These are phyloP conservation scores for Panus rudis DNA, from an alignment of 768 basidiomycete species.

Conservation along the genomic window DNA sequence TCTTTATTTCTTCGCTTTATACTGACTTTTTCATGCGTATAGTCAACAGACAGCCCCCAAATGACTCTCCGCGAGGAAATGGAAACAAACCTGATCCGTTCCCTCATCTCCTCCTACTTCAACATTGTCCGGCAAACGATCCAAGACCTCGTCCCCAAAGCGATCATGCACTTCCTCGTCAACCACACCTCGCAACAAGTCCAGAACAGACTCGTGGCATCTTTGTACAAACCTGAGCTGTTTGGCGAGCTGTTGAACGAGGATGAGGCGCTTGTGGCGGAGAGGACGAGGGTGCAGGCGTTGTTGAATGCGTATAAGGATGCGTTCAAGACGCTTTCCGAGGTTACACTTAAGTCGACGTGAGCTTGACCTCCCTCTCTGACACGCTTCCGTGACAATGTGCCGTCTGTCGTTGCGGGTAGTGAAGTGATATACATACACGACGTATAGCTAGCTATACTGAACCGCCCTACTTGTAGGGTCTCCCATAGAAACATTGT, in stretches of 20 bases:
- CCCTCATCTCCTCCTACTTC: conserved; percentile 94
- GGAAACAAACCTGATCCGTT: conserved; percentile 92
- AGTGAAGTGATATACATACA: too few species aligned
- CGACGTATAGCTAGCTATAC: too few species aligned
- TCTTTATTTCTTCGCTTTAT: neutral
- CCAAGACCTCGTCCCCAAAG: conserved; percentile 95
- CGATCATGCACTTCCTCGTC: conserved; percentile 97
- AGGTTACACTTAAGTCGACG: conserved; percentile 67
- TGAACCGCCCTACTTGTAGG: too few species aligned
- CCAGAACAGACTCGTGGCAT: conserved; percentile 91
- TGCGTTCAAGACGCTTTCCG: conserved; percentile 81
- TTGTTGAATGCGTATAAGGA: conserved; percentile 94
- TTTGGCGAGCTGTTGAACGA: conserved; percentile 90
- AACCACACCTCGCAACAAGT: conserved; percentile 96
- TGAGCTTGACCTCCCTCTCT: too few species aligned
- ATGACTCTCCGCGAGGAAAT: conserved; percentile 86
- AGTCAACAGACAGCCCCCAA: conserved; percentile 51
- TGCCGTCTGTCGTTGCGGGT: too few species aligned
- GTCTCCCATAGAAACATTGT: too few species aligned
- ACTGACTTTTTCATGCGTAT: neutral
- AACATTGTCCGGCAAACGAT: conserved; percentile 93
- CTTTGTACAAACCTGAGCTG: conserved; percentile 90
- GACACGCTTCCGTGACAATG: too few species aligned
- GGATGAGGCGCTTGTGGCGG: conserved; percentile 91
- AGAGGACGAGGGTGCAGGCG: conserved; percentile 89